A percentile compares a stretch with the other conserved stretches of the same genome.
Conservation (phyloP, 202 grass and related monocot species). For the Brachypodium distachyon region DNA sequence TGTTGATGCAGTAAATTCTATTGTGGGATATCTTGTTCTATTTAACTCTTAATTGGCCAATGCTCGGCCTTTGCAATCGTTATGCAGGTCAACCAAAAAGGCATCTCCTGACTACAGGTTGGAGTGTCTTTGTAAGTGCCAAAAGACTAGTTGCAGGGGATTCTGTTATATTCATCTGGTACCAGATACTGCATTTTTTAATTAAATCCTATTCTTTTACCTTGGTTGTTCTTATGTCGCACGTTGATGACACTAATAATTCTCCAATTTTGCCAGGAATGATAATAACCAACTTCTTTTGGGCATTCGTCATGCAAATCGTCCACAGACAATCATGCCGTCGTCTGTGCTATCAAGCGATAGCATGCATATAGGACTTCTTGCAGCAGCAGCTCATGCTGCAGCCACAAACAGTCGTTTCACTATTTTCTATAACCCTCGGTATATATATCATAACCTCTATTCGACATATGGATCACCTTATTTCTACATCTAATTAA, state of each 20-base stretch:
- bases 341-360: constrained; percentile 91
- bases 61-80: constrained; percentile 16
- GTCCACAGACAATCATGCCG: constrained; percentile 85
- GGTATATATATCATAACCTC: constrained; percentile 30
- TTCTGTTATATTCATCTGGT: constrained; percentile 99
- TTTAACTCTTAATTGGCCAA: background rate
- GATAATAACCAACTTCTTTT: constrained; percentile 89
- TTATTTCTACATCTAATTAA: constrained; percentile 13
- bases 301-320: constrained; percentile 81
- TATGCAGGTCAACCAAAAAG: constrained; percentile 94
- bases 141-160: constrained; percentile 87
- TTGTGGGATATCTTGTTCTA: background rate
- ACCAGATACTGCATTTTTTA: background rate
- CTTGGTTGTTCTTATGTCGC: background rate
- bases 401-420: constrained; percentile 94
- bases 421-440: constrained; percentile 92
- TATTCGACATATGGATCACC: background rate
- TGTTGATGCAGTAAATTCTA: background rate
- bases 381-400: constrained; percentile 95
- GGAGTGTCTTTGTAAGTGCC: constrained; percentile 96
- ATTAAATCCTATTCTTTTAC: background rate
- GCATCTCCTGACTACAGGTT: constrained; percentile 93
- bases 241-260: background rate
- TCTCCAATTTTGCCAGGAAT: constrained; percentile 49
- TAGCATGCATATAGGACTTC: constrained; percentile 99